Percentiles rank a stretch among this genome's conserved stretches.
phyloP scores from a whole-genome alignment of 768 basidiomycete species.

The Russula brevipes region DNA sequence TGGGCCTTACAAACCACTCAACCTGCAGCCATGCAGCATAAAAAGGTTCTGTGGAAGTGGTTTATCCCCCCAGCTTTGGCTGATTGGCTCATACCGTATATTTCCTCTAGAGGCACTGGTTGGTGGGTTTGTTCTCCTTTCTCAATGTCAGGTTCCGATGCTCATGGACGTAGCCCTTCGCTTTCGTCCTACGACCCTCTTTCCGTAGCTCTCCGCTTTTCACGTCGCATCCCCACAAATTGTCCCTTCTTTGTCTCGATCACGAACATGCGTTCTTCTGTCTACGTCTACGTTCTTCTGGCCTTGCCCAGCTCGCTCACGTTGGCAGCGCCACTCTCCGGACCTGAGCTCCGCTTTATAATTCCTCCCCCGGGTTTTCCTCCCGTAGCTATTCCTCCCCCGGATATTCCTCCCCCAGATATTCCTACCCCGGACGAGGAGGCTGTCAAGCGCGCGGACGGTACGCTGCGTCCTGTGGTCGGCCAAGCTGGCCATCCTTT shows the following conservation, averaged over 20 bases:
- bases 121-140: neutral
- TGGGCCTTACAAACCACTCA: neutral
- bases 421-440: no score
- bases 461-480: no score
- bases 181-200: neutral
- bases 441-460: no score
- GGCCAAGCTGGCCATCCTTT: no score
- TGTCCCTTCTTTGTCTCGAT: neutral
- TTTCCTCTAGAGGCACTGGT: slow-evolving; percentile 2
- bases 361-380: no score
- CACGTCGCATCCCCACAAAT: neutral
- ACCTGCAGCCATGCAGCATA: neutral
- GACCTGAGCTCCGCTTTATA: no score
- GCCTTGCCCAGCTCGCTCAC: neutral
- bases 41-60: neutral
- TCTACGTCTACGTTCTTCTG: neutral
- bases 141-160: neutral
- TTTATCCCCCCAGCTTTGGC: neutral
- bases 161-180: neutral
- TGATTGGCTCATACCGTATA: neutral
- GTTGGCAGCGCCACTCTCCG: neutral
- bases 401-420: no score
- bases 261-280: neutral
- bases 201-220: neutral
- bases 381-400: no score